These are phyloP conservation scores for Tilletia indica DNA, from an alignment of 1,284 basidiomycete species.

Conservation along the genomic window DNA sequence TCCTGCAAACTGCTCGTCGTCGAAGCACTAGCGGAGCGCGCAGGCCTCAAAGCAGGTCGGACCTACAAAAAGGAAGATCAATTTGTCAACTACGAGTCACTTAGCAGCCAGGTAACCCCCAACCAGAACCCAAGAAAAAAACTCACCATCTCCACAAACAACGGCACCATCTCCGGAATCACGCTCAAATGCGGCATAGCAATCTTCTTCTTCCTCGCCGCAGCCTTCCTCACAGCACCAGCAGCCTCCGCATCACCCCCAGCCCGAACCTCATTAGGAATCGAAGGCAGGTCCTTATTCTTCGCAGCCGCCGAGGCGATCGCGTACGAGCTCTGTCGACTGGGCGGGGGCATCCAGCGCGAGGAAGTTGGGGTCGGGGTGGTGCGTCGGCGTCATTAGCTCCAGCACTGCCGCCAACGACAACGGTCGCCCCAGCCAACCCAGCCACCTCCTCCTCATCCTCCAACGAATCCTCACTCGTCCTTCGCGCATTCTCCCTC, in stretches of 20 bases:
- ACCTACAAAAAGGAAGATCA: conserved; percentile 10
- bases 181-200: conserved; percentile 74
- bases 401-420: not conserved
- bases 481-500: not conserved
- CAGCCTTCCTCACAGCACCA: conserved; percentile 23
- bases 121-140: too few species aligned
- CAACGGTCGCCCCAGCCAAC: too few species aligned
- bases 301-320: conserved; percentile 23
- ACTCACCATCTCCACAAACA: conserved; percentile 48
- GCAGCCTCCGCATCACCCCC: conserved; percentile 19
- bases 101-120: too few species aligned
- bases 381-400: not conserved
- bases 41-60: conserved; percentile 33
- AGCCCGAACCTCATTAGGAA: conserved; percentile 24
- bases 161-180: conserved; percentile 55
- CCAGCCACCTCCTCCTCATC: not conserved
- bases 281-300: conserved; percentile 39
- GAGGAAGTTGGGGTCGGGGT: not conserved
- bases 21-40: conserved; percentile 34
- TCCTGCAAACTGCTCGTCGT: conserved; percentile 18
- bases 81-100: too few species aligned
- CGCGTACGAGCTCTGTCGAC: conserved; percentile 29
- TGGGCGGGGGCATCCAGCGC: conserved; percentile 32
- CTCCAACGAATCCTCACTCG: conserved; percentile 16
- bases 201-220: conserved; percentile 59